phyloP scores from a whole-genome alignment of 208 protist species.

The Leishmania amazonensis region DNA sequence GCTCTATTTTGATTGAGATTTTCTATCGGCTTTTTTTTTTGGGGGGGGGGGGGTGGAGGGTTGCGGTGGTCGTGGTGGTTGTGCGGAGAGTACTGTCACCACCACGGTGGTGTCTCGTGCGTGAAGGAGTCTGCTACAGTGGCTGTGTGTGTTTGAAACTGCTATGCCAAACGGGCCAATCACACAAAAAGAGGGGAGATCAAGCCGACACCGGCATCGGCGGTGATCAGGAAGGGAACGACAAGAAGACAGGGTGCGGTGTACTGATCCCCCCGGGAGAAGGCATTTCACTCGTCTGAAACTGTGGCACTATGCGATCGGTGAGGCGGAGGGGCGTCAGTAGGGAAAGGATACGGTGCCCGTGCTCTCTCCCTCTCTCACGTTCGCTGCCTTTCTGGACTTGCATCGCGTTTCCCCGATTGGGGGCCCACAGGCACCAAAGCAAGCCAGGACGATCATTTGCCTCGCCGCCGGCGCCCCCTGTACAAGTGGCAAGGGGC shows the following conservation, averaged over 20 bases:
- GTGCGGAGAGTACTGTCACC: neutral
- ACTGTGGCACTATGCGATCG: neutral
- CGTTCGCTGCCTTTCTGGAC: neutral
- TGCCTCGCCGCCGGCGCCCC: too few relatives aligned
- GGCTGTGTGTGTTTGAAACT: constrained; percentile 7
- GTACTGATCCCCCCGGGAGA: neutral
- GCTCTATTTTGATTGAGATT: constrained; percentile 47
- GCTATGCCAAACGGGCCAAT: neutral
- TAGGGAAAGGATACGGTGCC: neutral
- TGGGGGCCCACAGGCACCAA: neutral
- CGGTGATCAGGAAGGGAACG: neutral
- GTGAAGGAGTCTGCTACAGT: neutral
- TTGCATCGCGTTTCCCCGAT: neutral
- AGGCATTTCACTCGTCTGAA: neutral
- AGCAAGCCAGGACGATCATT: neutral
- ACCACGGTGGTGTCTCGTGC: neutral
- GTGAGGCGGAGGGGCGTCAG: neutral
- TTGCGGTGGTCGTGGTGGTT: neutral
- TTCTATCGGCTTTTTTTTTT: too few relatives aligned
- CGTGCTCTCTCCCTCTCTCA: neutral
- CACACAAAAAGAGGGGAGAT: neutral
- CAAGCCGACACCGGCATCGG: neutral
- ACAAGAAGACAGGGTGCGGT: neutral
- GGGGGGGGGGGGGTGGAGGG: neutral
- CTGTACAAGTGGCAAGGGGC: too few relatives aligned